A percentile compares a stretch with the other conserved stretches of the same genome.
phyloP scores from a whole-genome alignment of 2,329 filamentous ascomycete species.

The Ceratocystis papillata region DNA sequence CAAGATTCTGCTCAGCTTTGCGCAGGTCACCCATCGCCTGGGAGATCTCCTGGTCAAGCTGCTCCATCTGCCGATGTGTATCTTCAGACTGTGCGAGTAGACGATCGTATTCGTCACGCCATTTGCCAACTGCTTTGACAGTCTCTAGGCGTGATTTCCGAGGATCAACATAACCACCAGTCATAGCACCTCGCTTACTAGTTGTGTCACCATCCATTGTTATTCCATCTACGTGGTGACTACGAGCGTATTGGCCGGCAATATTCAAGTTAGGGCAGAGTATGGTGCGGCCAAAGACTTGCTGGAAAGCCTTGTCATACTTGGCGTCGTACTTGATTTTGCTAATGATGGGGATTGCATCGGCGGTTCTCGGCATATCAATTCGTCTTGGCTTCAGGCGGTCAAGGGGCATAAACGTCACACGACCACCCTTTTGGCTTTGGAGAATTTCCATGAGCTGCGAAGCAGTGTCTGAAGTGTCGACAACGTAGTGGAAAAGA shows the following conservation, averaged over 20 bases:
- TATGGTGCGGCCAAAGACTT: slow-evolving; percentile 91
- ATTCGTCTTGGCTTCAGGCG: slow-evolving; percentile 59
- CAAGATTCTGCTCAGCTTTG: slow-evolving; percentile 67
- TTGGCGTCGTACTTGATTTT: slow-evolving; percentile 68
- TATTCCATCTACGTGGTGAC: slow-evolving; percentile 83
- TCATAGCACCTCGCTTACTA: slow-evolving; percentile 90
- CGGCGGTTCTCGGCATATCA: slow-evolving; percentile 74
- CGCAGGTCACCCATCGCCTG: slow-evolving; percentile 71
- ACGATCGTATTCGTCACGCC: slow-evolving; percentile 62
- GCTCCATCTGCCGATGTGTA: slow-evolving; percentile 60
- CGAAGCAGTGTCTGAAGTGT: slow-evolving; percentile 79
- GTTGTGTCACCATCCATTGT: slow-evolving; percentile 90
- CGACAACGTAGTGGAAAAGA: slow-evolving; percentile 92
- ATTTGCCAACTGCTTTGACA: slow-evolving; percentile 62
- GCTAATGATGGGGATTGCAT: slow-evolving; percentile 75
- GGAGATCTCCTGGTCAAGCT: slow-evolving; percentile 81
- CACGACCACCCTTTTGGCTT: slow-evolving; percentile 66
- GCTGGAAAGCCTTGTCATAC: slow-evolving; percentile 79
- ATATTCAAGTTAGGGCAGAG: slow-evolving; percentile 83
- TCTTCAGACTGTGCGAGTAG: slow-evolving; percentile 53
- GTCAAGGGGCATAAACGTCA: slow-evolving; percentile 91
- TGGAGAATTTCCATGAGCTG: slow-evolving; percentile 69
- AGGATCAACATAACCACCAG: slow-evolving; percentile 84
- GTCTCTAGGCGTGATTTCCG: slow-evolving; percentile 78
- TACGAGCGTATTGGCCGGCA: slow-evolving; percentile 82